Conservation (phyloP, 2,329 filamentous ascomycete species). For the Apiospora rasikravindrae region DNA sequence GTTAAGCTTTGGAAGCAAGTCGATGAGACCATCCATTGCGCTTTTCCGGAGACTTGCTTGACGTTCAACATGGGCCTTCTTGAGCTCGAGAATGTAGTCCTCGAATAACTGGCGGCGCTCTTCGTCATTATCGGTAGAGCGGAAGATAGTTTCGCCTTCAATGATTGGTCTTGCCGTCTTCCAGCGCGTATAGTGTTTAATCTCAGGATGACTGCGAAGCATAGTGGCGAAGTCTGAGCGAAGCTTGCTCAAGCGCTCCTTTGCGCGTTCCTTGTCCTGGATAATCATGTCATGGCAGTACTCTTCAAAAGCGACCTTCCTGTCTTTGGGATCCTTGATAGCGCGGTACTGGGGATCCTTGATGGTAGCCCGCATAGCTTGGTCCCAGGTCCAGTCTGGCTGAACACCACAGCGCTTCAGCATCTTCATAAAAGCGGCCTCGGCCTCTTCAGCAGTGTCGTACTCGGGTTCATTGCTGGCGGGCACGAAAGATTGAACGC, state of each 20-base stretch:
- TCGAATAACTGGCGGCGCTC: constrained; percentile 91
- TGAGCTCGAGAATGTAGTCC: constrained; percentile 87
- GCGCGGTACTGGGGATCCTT: constrained; percentile 93
- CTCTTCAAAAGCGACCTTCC: constrained; percentile 91
- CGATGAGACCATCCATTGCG: constrained; percentile 82
- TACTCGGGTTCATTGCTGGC: constrained; percentile 78
- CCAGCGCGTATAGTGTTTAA: constrained; percentile 96
- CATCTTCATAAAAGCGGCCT: constrained; percentile 90
- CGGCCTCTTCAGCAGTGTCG: constrained; percentile 81
- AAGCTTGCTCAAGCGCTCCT: constrained; percentile 90
- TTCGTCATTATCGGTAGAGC: constrained; percentile 83
- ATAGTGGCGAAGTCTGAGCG: constrained; percentile 94
- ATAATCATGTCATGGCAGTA: constrained; percentile 88
- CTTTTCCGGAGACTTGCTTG: constrained; percentile 75
- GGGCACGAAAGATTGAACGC: constrained; percentile 64
- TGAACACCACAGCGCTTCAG: constrained; percentile 85
- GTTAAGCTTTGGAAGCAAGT: constrained; percentile 78
- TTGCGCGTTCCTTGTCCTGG: constrained; percentile 93
- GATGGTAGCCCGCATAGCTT: constrained; percentile 83
- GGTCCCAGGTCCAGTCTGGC: constrained; percentile 91
- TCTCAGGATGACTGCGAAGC: constrained; percentile 95
- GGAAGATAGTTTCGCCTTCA: constrained; percentile 93
- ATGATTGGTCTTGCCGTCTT: constrained; percentile 94
- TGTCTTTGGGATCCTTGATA: constrained; percentile 89
- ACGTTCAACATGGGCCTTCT: constrained; percentile 77